phyloP scores from a whole-genome alignment of 2,329 filamentous ascomycete genomes.

The Aspergillus sp. region DNA sequence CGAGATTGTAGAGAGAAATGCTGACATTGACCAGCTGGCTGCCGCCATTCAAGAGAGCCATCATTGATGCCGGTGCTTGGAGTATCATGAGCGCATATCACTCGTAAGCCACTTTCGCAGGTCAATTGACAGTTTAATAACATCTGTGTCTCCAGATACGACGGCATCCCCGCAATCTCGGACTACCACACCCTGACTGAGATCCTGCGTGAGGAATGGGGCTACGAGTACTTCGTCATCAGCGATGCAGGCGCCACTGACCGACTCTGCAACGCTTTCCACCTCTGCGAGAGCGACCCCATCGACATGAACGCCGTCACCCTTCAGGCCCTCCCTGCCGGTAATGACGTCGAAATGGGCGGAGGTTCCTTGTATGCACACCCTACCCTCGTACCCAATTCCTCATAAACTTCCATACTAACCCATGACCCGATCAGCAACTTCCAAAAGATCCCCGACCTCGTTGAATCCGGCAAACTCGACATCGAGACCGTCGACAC shows the following conservation, averaged over 20 bases:
- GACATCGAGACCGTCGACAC: slow-evolving; percentile 60
- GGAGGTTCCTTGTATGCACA: slow-evolving; percentile 61
- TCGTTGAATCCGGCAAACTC: slow-evolving; percentile 63
- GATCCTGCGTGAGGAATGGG: slow-evolving; percentile 70
- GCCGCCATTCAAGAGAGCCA: slow-evolving; percentile 65
- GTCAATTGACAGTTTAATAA: background rate
- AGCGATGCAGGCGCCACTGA: slow-evolving; percentile 71
- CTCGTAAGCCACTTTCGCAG: slow-evolving; percentile 40
- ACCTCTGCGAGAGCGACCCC: slow-evolving; percentile 59
- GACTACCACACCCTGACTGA: slow-evolving; percentile 66
- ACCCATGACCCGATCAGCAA: slow-evolving; percentile 42
- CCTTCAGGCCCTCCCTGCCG: slow-evolving; percentile 62
- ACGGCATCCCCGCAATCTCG: slow-evolving; percentile 67
- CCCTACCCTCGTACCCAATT: background rate
- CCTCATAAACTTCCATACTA: background rate
- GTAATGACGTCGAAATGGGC: slow-evolving; percentile 74
- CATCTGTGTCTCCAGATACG: slow-evolving; percentile 49
- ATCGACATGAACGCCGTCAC: slow-evolving; percentile 67
- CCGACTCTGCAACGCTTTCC: slow-evolving; percentile 63
- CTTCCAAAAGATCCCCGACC: slow-evolving; percentile 64
- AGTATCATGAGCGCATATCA: slow-evolving; percentile 75
- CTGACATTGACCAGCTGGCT: slow-evolving; percentile 37
- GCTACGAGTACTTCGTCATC: slow-evolving; percentile 66
- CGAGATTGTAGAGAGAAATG: too few species aligned
- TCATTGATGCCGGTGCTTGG: slow-evolving; percentile 67